phyloP scores from a whole-genome alignment of 352 stramenopile species.

The Hyaloperonospora brassicae region DNA sequence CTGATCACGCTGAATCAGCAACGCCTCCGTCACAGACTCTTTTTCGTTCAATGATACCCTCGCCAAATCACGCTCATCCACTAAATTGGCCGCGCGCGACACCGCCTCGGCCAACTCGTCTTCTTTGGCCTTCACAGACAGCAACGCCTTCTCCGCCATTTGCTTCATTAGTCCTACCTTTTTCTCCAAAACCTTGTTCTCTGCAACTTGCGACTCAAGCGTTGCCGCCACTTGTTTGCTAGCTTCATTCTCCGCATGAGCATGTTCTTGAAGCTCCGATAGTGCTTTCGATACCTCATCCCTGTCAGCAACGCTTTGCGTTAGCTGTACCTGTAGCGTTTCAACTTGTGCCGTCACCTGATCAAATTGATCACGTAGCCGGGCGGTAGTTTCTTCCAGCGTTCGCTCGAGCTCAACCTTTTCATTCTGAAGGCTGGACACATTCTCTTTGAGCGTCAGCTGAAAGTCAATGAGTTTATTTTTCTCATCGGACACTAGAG shows the following conservation, averaged over 20 bases:
- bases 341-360: conserved; percentile 13
- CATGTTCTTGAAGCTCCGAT: conserved; percentile 10
- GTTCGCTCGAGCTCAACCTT: conserved; percentile 34
- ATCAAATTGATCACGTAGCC: conserved; percentile 25
- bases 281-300: conserved; percentile 10
- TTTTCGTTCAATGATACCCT: conserved; percentile 16
- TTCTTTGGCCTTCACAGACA: conserved; percentile 20
- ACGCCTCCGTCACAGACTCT: conserved; percentile 9
- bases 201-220: conserved; percentile 20
- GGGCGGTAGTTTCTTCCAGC: conserved; percentile 28
- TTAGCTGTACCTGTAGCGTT: conserved; percentile 18
- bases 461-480: conserved; percentile 22
- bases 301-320: conserved; percentile 17
- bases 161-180: conserved; percentile 25
- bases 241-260: conserved; percentile 19
- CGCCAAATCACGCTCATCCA: conserved; percentile 20
- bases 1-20: conserved; percentile 10
- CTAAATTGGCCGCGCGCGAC: conserved; percentile 13
- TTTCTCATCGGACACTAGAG: conserved; percentile 23
- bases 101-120: conserved; percentile 23
- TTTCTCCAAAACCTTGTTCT: conserved; percentile 25
- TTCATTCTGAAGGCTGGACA: conserved; percentile 31
- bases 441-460: conserved; percentile 28
- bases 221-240: conserved; percentile 13
- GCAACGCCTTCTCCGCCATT: conserved; percentile 30